Percentiles rank a stretch among this genome's conserved stretches.
Conservation (phyloP, 495 filamentous ascomycete genomes). For the Aspergillus bridgeri region DNA sequence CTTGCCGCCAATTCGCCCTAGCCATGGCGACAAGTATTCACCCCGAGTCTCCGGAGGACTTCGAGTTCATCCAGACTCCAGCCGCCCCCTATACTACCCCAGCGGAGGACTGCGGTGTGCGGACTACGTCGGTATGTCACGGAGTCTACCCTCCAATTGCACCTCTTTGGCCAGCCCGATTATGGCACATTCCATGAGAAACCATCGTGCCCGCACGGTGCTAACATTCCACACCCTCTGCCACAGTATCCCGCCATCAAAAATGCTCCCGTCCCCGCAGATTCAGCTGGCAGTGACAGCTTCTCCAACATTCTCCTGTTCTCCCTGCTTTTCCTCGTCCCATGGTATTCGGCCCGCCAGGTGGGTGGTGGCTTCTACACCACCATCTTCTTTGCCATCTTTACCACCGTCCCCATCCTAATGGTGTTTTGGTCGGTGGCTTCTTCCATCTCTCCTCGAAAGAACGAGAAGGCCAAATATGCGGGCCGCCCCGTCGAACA, state of each 20-base stretch:
- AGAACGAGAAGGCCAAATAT: constrained; percentile 59
- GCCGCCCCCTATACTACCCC: constrained; percentile 47
- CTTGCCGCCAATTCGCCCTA: constrained; percentile 20
- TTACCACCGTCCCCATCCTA: constrained; percentile 55
- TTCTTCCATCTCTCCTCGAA: constrained; percentile 55
- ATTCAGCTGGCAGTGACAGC: constrained; percentile 51
- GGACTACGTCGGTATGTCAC: constrained; percentile 52
- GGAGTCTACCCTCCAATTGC: background rate
- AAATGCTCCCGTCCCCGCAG: constrained; percentile 61
- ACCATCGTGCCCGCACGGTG: background rate
- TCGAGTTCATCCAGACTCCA: constrained; percentile 67
- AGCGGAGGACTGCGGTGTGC: constrained; percentile 51
- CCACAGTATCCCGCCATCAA: constrained; percentile 58
- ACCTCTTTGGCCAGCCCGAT: background rate
- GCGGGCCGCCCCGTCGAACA: constrained; percentile 60
- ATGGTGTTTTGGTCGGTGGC: constrained; percentile 56
- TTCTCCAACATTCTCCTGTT: constrained; percentile 57
- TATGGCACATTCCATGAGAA: background rate
- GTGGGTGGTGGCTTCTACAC: constrained; percentile 54
- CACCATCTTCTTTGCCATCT: constrained; percentile 52
- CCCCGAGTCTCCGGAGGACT: constrained; percentile 57
- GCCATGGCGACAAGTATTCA: constrained; percentile 44
- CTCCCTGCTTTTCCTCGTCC: constrained; percentile 45
- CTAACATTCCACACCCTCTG: background rate
- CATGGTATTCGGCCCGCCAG: constrained; percentile 52